Evolutionary conservation across 352 stramenopile species (phyloP), one percentile per base, ranked within the genome.

Genomic region (Phytophthora foliorum): DNA sequence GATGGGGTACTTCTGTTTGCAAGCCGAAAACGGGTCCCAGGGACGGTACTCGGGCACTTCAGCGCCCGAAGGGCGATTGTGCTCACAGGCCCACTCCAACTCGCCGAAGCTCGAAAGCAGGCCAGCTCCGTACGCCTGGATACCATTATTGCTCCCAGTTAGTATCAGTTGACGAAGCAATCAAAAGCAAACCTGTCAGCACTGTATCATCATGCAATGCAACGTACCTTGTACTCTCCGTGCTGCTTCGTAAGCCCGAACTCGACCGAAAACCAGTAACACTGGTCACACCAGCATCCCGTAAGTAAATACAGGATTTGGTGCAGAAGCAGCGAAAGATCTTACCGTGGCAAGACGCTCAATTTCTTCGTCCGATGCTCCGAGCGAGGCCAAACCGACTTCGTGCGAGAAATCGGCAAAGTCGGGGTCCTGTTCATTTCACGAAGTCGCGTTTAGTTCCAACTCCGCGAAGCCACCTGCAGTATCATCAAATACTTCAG

Each of bases 181-280:
- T 22, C 9, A 25, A n/a, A 29, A 25, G 21, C 10, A 29, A 7
- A 27, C n/a, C 34, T 19, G 34, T 19, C 34, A 13, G 14, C 6
- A 14, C 14, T 42, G 34, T 17, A 39, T 14, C 34, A 39, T 2
- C 8, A 48, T 14, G 41, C 7, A 52, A 39, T 31, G 10, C 3
- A 21, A 57, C 62, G 6, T 31, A 91, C 88, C 87, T 99, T 99
- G 75, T 96, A 90, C 57, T 96, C 86, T 10, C 93, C 95, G 69
- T 93, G 86, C 71, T 99, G 89, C 61, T 92, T 91, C 67, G 91
- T 99, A 31, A 99, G 50, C 8, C 97, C 97, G 65, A 99, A 99
- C 81, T 99, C 97, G 16, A 99, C 97, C 9, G 94, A 98, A 84
- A 98, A 98, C 97, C 97, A 99, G 84, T 99, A 99, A 82, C 95